Percentiles rank a stretch among this genome's conserved stretches.
phyloP scores from a whole-genome alignment of 2,329 filamentous ascomycete genomes.

The Sporothrix brasiliensis region DNA sequence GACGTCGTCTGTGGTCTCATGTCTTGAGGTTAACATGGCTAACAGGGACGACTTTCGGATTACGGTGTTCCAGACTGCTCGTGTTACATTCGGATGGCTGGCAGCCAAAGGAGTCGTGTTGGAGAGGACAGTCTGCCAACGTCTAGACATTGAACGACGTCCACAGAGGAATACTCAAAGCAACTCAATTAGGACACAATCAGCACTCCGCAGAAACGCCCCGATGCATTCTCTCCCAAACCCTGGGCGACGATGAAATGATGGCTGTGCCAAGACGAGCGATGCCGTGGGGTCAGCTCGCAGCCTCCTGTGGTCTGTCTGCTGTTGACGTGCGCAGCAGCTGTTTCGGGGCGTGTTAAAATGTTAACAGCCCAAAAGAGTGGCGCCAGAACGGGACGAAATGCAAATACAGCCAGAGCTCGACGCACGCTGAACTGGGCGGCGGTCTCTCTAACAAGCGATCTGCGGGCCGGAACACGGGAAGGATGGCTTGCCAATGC shows the following conservation, averaged over 20 bases:
- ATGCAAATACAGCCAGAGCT: neutral
- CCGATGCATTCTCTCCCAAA: neutral
- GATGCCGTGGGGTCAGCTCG: neutral
- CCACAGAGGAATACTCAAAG: no score
- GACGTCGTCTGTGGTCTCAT: neutral
- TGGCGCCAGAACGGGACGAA: conserved; percentile 19
- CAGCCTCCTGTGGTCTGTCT: neutral
- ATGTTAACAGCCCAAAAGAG: neutral
- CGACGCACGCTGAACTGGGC: no score
- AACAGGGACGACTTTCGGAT: conserved; percentile 14
- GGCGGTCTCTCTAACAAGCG: conserved; percentile 29
- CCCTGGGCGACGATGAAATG: conserved; percentile 29
- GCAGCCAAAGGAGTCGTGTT: no score
- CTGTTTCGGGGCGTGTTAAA: conserved; percentile 28
- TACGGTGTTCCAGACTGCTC: neutral
- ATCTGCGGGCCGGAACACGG: conserved; percentile 34
- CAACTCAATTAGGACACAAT: no score
- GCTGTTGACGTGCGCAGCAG: conserved; percentile 11
- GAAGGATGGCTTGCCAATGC: conserved; percentile 28
- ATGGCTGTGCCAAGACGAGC: conserved; percentile 28
- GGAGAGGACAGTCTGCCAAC: neutral
- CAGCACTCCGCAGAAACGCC: neutral
- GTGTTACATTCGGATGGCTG: conserved; percentile 8
- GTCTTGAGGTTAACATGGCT: neutral
- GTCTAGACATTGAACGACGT: neutral